These are phyloP conservation scores for Onygenales sp. DNA, from an alignment of 2,329 filamentous ascomycete genomes.

Conservation along the genomic window DNA sequence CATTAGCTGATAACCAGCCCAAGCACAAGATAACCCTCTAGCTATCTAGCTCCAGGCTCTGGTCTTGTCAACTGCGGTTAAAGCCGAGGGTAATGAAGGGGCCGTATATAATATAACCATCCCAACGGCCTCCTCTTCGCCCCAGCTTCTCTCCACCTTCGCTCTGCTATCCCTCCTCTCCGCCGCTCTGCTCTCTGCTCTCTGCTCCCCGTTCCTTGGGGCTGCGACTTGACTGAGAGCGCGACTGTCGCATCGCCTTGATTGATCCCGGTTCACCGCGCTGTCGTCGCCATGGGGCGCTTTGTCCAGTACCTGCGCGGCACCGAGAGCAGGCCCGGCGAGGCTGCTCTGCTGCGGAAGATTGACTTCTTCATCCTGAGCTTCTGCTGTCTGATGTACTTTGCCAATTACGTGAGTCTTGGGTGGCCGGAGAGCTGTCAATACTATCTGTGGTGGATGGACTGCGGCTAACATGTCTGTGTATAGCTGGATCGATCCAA, in stretches of 20 bases:
- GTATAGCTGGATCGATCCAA: constrained; percentile 32
- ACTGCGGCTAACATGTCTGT: neutral
- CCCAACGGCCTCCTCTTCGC: neutral
- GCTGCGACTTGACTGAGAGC: neutral
- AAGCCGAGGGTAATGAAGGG: neutral
- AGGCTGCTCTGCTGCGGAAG: constrained; percentile 34
- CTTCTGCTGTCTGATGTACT: constrained; percentile 37
- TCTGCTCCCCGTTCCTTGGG: neutral
- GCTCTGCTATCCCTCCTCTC: neutral
- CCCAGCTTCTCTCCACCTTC: neutral
- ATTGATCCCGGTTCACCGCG: neutral
- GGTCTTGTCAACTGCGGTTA: neutral
- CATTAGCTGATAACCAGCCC: too few species aligned
- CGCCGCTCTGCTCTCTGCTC: neutral
- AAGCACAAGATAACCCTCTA: neutral
- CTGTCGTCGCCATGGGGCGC: neutral
- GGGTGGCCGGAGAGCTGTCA: neutral
- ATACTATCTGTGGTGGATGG: neutral
- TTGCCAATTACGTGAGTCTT: constrained; percentile 29
- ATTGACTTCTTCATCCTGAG: constrained; percentile 40
- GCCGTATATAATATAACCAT: neutral
- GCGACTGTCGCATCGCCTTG: neutral
- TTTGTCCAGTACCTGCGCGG: constrained; percentile 12
- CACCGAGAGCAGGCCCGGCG: constrained; percentile 10
- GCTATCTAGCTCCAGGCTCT: neutral